These are phyloP conservation scores for Ustilago tritici DNA, from an alignment of 1,284 basidiomycete genomes.

Conservation along the genomic window DNA sequence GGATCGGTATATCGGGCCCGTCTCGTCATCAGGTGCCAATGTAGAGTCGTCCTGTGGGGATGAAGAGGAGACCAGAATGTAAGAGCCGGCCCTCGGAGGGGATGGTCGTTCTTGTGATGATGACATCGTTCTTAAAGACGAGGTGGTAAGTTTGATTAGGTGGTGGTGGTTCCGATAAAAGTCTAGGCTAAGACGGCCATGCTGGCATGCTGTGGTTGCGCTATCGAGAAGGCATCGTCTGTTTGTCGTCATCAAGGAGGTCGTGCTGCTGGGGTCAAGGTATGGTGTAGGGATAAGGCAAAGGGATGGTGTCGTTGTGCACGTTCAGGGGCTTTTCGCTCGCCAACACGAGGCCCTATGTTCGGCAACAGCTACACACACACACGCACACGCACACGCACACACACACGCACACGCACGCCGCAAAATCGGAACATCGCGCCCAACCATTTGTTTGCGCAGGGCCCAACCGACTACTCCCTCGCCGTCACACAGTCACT, in stretches of 20 bases:
- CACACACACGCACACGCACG: slow-evolving; percentile 5
- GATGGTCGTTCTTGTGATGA: slow-evolving; percentile 20
- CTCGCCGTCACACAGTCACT: not conserved
- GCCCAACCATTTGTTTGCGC: slow-evolving; percentile 8
- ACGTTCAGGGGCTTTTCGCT: slow-evolving; percentile 14
- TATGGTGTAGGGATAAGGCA: not conserved
- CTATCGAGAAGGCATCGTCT: slow-evolving; percentile 20
- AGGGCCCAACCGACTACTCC: slow-evolving; percentile 19
- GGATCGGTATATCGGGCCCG: not conserved
- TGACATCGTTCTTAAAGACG: slow-evolving; percentile 19
- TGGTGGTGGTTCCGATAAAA: not conserved
- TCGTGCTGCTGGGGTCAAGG: not conserved
- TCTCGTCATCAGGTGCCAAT: not conserved
- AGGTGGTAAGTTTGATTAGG: not conserved
- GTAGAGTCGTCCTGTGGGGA: slow-evolving; percentile 10
- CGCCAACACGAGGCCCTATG: slow-evolving; percentile 17
- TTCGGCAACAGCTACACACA: not conserved
- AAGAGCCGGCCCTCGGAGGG: slow-evolving; percentile 35
- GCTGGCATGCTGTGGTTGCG: slow-evolving; percentile 5
- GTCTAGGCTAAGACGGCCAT: not conserved
- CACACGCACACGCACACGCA: slow-evolving; percentile 25
- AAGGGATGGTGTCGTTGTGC: slow-evolving; percentile 6
- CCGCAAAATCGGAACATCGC: slow-evolving; percentile 5
- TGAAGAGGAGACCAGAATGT: slow-evolving; percentile 44
- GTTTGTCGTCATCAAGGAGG: not conserved